Conservation (phyloP, 768 basidiomycete genomes). For the Suillus bovinus region DNA sequence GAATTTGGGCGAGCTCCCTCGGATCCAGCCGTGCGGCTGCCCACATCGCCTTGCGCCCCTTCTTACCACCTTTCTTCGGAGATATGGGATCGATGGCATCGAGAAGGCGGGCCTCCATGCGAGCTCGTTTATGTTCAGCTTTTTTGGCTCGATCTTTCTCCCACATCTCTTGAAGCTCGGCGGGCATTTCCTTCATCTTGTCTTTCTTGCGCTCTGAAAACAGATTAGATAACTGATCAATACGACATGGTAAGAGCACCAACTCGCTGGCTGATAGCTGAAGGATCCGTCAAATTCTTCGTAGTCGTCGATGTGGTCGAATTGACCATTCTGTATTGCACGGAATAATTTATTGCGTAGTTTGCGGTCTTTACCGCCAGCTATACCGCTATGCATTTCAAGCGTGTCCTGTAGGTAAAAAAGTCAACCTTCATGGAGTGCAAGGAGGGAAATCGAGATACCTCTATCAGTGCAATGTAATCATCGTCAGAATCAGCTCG, state of each 20-base stretch:
- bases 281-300: conserved; percentile 28
- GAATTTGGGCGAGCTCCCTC: conserved; percentile 30
- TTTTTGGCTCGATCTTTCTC: conserved; percentile 82
- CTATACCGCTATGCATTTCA: conserved; percentile 56
- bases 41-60: conserved; percentile 67
- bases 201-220: conserved; percentile 42
- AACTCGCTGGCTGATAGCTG: conserved; percentile 46
- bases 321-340: conserved; percentile 57
- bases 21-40: conserved; percentile 54
- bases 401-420: conserved; percentile 58
- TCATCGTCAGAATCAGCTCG: conserved; percentile 61
- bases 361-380: conserved; percentile 46
- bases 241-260: conserved; percentile 25
- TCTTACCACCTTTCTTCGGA: conserved; percentile 65
- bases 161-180: conserved; percentile 70
- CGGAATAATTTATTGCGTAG: conserved; percentile 57
- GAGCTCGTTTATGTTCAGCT: conserved; percentile 67
- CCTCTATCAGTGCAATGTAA: conserved; percentile 55
- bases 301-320: conserved; percentile 36
- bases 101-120: conserved; percentile 55
- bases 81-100: conserved; percentile 63
- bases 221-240: conserved; percentile 1
- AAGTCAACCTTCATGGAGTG: neutral
- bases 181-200: conserved; percentile 50
- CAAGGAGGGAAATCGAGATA: conserved; percentile 28